These are phyloP conservation scores for Cenchrus fungigraminus DNA, from an alignment of 176 grass and related monocot genomes.

Conservation along the genomic window DNA sequence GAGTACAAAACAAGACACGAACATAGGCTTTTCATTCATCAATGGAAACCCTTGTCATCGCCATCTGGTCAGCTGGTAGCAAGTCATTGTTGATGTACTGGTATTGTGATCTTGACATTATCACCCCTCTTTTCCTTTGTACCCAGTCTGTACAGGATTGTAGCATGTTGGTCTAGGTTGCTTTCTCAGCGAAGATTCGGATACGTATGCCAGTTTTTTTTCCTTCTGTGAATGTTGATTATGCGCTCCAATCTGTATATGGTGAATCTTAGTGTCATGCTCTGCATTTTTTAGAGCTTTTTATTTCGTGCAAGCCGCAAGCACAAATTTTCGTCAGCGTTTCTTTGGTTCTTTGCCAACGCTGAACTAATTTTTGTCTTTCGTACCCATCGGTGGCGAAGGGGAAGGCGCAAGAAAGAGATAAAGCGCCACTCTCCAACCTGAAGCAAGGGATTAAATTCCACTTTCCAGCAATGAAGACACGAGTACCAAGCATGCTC, in stretches of 20 bases:
- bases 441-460: constrained; percentile 31
- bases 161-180: constrained; percentile 28
- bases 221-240: background rate
- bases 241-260: background rate
- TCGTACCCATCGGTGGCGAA: background rate
- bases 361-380: background rate
- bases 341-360: constrained; percentile 3
- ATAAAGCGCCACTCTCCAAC: constrained; percentile 19
- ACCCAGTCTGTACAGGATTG: constrained; percentile 28
- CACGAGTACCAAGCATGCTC: background rate
- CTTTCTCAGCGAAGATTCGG: background rate
- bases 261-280: background rate
- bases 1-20: constrained; percentile 20
- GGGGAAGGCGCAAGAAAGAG: constrained; percentile 16
- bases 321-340: background rate
- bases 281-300: background rate
- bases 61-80: background rate
- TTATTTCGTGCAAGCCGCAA: background rate
- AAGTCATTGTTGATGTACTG: constrained; percentile 29
- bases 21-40: background rate
- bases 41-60: background rate
- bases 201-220: background rate
- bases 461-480: constrained; percentile 29
- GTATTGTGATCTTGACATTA: background rate
- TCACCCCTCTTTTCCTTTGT: background rate